Base-by-base conservation (phyloP, 441 rosid species). In the Jatropha multifida region DNA sequence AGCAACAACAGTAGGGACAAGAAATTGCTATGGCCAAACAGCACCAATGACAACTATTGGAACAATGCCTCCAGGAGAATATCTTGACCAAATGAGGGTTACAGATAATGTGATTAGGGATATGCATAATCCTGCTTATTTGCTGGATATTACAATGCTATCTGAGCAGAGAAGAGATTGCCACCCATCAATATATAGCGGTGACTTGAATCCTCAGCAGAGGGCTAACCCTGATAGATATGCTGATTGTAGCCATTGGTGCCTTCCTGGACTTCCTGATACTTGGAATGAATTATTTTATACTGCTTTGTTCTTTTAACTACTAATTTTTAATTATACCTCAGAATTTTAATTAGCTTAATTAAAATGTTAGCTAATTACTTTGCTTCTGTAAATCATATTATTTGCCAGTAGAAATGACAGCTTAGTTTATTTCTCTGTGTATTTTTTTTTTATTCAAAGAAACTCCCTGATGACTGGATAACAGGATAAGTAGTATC, bases 191-290 rank as follows among this genome's bases (percentile, higher is more conserved):
- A 87, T 95, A 60, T 95, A 95, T 66, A 84, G 92, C 18, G 99
- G 97, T 7, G 94, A 91, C 78, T 77, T 93, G 71, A 95, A 70
- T 75, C 91, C 92, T 3, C 76, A 73, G 9, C 88, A 91, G 68
- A 84, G 86, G 74, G 90, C 90, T 65, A 88, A 86, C 77, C 98
- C 99, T 0, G 82, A 64, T 13, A 83, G 82, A 41, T 90, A 91
- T 26, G 96, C 98, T 9, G 99, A 95, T 83, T 93, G 99, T 80
- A 95, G 99, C 88, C 99, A 95, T 72, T 95, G 99, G 99, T 95
- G 99, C 85, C 96, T 95, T 71, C 99, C 99, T 72, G 99, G 99
- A 44, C 80, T 95, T 54, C 98, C 97, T 66, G 99, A 95, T 78
- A 88, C 96, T 75, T 93, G 99, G 99, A 95, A 92, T 85, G 89